Conservation (phyloP, 352 stramenopile genomes). For the Phytophthora pisi region DNA sequence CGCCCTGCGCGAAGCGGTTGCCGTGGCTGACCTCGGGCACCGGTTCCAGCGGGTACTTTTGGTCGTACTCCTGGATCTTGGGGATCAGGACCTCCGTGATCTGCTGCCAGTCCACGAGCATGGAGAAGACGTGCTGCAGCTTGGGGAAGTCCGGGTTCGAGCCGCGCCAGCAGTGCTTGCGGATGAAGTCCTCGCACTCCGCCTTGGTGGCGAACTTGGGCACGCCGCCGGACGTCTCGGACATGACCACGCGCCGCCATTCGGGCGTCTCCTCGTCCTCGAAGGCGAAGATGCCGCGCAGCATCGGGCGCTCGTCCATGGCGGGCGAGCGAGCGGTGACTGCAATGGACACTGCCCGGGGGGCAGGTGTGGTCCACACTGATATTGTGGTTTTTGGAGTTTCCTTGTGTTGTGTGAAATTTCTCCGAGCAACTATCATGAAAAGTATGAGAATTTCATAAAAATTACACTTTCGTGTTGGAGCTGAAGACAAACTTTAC, state of each 20-base stretch:
- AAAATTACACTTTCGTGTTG: background rate
- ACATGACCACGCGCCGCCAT: slow-evolving; percentile 75
- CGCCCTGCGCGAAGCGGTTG: slow-evolving; percentile 74
- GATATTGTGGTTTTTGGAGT: background rate
- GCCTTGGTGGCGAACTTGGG: slow-evolving; percentile 89
- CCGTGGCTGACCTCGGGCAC: slow-evolving; percentile 39
- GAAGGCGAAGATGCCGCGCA: slow-evolving; percentile 87
- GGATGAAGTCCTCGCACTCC: slow-evolving; percentile 91
- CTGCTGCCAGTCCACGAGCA: slow-evolving; percentile 90
- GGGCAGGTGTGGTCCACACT: background rate
- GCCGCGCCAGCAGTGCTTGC: slow-evolving; percentile 80
- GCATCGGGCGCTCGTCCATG: slow-evolving; percentile 62
- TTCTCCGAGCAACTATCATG: background rate
- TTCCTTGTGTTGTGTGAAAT: background rate
- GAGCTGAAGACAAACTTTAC: too few relatives aligned
- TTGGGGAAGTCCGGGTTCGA: slow-evolving; percentile 92
- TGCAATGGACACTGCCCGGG: background rate
- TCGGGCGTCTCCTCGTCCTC: slow-evolving; percentile 88
- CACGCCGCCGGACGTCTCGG: slow-evolving; percentile 66
- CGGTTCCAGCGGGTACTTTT: slow-evolving; percentile 56
- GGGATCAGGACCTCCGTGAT: slow-evolving; percentile 76
- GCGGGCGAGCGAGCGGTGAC: background rate
- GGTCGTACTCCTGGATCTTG: slow-evolving; percentile 82
- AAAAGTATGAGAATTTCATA: too few relatives aligned
- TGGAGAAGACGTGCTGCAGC: slow-evolving; percentile 93